Percentiles rank a stretch among this genome's conserved stretches.
Conservation (phyloP, 176 grass and related monocot genomes). For the Aegilops sharonensis region DNA sequence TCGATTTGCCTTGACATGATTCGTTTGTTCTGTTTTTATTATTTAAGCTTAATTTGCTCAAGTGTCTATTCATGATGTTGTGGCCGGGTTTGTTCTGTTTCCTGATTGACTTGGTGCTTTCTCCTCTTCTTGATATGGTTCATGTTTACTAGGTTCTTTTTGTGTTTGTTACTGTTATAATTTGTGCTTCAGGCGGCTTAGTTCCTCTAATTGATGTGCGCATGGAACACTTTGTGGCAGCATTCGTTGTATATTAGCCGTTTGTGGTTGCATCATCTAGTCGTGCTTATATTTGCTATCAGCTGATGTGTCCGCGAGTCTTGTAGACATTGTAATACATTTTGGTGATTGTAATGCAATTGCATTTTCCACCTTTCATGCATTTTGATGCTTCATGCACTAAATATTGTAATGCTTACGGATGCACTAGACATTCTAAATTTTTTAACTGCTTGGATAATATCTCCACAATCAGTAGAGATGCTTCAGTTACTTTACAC, state of each 20-base stretch:
- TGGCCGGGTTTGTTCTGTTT: background rate
- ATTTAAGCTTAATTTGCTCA: background rate
- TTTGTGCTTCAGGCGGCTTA: background rate
- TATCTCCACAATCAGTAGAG: background rate
- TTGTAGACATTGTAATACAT: background rate
- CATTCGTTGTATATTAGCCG: constrained; percentile 1
- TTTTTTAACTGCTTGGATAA: background rate
- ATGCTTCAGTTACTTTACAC: background rate
- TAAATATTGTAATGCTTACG: background rate
- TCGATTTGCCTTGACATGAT: background rate
- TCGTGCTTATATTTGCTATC: background rate
- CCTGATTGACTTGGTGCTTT: background rate
- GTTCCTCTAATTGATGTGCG: background rate
- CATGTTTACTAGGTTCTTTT: background rate
- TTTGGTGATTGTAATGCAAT: background rate
- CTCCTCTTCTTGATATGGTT: background rate
- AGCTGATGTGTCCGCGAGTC: background rate
- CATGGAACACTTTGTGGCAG: background rate
- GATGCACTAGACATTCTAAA: background rate
- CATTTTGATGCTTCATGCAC: background rate
- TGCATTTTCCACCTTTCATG: background rate
- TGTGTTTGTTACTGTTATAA: background rate
- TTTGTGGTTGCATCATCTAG: background rate
- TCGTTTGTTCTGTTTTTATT: background rate
- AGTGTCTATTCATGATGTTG: background rate